Base-by-base conservation (phyloP, 306 rosid species). In the Vicia villosa region DNA sequence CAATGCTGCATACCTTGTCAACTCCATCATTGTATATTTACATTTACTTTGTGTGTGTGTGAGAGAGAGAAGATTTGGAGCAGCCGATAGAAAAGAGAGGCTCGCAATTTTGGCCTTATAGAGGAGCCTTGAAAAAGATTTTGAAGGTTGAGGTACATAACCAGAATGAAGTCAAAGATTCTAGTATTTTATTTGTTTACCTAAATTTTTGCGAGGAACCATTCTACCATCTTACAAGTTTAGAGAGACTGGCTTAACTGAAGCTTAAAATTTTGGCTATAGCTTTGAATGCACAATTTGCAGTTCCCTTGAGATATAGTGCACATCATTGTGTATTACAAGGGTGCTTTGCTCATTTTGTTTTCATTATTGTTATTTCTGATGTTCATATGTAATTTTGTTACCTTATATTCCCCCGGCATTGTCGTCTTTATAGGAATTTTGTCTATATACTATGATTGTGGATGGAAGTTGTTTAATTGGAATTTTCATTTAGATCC, bases 261-360 rank as follows among this genome's bases (percentile, higher is more conserved):
- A 68, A 77, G 75, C 85, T 81, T 70, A 66, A 86, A 86, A 71
- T 87, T 90, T 90, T 89, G 89, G 84, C 58, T 84, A 30, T 30
- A 82, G 76, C 74, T 64, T 49, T 80, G 80, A 77, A 66, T 73
- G 80, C 74, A 72, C 75, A 37, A 61, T 83, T 84, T 83, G 84
- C 68, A 68, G 81, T 70, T 74, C 74, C 82, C 57, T 70, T 56
- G 75, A 69, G 75, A 63, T 66, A 34, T 66, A 26, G 72, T 63
- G 63, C 69, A 50, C 73, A 43, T 63, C 57, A 55, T 66, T 66
- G 64, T 32, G 64, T 61, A 74, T 46, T 74, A 77, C 77, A 50
- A 55, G 79, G 83, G 77, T 77, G 20, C 72, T 76, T 46, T 45
- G 80, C 74, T 69, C 84, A 69, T 80, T 66, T 66, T 74, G 76